These are phyloP conservation scores for Yarrowia sp. DNA, from an alignment of 805 yeast genomes.

Conservation along the genomic window DNA sequence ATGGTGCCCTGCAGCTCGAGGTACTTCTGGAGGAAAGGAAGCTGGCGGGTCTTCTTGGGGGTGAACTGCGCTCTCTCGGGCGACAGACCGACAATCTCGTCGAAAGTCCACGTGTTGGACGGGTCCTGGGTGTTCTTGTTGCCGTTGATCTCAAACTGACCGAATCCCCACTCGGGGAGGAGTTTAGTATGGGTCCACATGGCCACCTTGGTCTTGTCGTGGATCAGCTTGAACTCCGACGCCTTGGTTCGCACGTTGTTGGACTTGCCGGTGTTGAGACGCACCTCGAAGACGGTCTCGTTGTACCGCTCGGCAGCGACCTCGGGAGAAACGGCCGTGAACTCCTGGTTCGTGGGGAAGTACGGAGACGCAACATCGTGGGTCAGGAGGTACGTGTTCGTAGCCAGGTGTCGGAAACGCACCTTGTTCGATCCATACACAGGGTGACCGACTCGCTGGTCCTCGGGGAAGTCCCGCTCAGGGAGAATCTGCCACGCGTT, in stretches of 20 bases:
- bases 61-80: conserved; percentile 55
- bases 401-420: conserved; percentile 76
- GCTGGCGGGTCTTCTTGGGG: conserved; percentile 58
- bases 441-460: conserved; percentile 43
- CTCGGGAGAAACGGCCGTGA: conserved; percentile 68
- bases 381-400: conserved; percentile 75
- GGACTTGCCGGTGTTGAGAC: conserved; percentile 54
- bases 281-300: conserved; percentile 76
- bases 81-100: conserved; percentile 67
- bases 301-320: conserved; percentile 54
- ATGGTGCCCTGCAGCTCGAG: conserved; percentile 80
- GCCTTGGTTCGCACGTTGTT: conserved; percentile 66
- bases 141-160: conserved; percentile 93
- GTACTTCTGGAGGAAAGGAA: conserved; percentile 85
- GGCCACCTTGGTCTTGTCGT: conserved; percentile 84
- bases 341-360: conserved; percentile 90
- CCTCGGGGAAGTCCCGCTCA: conserved; percentile 45
- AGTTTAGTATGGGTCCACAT: conserved; percentile 88
- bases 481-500: conserved; percentile 89
- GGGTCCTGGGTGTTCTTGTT: conserved; percentile 72
- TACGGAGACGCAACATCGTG: conserved; percentile 97
- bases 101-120: conserved; percentile 74
- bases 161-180: conserved; percentile 93
- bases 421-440: conserved; percentile 70
- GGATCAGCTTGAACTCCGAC: conserved; percentile 66